A percentile compares a stretch with the other conserved stretches of the same genome.
phyloP scores from a whole-genome alignment of 495 filamentous ascomycete species.

The Articulospora tetracladia region DNA sequence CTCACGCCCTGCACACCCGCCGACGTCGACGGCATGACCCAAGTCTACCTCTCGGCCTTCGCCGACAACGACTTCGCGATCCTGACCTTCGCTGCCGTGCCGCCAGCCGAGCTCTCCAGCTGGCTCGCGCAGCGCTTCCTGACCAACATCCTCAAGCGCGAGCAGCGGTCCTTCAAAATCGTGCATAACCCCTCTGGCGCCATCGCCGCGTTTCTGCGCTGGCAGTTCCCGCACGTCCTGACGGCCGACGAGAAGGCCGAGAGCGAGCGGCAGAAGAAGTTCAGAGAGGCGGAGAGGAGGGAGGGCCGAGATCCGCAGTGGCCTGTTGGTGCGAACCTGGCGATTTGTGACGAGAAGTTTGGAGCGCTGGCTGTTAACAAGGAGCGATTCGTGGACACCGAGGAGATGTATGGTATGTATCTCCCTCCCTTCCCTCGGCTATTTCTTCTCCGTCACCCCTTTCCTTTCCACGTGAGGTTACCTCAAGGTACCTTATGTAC shows the following conservation, averaged over 20 bases:
- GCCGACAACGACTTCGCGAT: constrained; percentile 3
- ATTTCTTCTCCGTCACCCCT: no score
- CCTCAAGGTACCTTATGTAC: no score
- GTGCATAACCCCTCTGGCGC: constrained; percentile 4
- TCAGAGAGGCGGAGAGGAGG: constrained; percentile 3
- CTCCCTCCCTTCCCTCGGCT: background rate
- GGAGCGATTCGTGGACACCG: constrained; percentile 9
- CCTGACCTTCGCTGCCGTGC: background rate
- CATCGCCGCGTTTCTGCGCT: constrained; percentile 16
- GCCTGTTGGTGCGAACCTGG: constrained; percentile 22
- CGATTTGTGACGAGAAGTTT: constrained; percentile 19
- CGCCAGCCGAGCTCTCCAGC: background rate
- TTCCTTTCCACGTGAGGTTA: background rate
- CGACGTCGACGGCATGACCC: constrained; percentile 18
- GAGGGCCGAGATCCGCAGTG: constrained; percentile 7
- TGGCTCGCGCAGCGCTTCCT: constrained; percentile 13
- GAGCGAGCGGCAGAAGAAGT: constrained; percentile 4
- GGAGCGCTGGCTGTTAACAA: background rate
- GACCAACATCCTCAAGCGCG: constrained; percentile 9
- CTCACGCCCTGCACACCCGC: constrained; percentile 13
- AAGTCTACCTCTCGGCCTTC: constrained; percentile 20
- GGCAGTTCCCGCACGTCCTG: constrained; percentile 12
- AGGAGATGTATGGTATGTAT: constrained; percentile 22
- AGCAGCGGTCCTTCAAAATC: constrained; percentile 20
- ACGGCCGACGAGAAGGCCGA: constrained; percentile 14